Base-by-base conservation (phyloP, 352 stramenopile species). In the Thraustotheca clavata region DNA sequence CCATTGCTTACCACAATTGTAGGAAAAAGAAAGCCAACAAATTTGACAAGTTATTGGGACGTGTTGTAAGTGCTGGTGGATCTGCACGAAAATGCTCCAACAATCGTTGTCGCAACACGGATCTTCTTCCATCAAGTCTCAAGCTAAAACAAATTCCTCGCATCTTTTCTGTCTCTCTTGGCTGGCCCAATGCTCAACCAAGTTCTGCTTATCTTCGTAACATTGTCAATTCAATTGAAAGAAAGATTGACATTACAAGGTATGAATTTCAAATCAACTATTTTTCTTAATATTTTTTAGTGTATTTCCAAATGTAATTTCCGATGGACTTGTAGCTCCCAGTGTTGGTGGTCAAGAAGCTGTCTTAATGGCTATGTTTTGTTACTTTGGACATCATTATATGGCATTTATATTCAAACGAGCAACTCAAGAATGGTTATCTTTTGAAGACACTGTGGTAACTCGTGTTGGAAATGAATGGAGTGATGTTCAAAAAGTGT, bases 341-440 rank as follows among this genome's bases (percentile, higher is more conserved):
- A 22, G 20, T 22, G 57, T 27, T 33, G 22, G 47, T n/a, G 57
- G 38, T 11, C 29, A 35, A 20, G 43, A 24, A 24, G 57, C 57
- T 20, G 27, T 20, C 20, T 26, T 65, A 11, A n/a, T 65, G 35
- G 57, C 26, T 18, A 54, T 65, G 36, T 65, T 54, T 16, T 65
- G 57, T 34, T 65, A 54, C 57, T 65, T 65, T 54, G 57, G 57
- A 27, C 57, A 65, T 33, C 57, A 65, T 33, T 65, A 65, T 46
- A 55, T 55, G 36, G 35, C 57, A 32, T 65, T 65, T 34, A 39
- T 65, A 18, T 65, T 54, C 57, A 55, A 65, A 46, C 35, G 16
- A n/a, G 36, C 57, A 31, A 65, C 57, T 4, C 14, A 39, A 16
- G 57, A 65, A 26, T 65, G 57, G 57, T 31, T 65, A 18, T 54